A percentile compares a stretch with the other conserved stretches of the same genome.
phyloP scores from a whole-genome alignment of 2,329 filamentous ascomycete genomes.

The Pseudocercospora eumusae region DNA sequence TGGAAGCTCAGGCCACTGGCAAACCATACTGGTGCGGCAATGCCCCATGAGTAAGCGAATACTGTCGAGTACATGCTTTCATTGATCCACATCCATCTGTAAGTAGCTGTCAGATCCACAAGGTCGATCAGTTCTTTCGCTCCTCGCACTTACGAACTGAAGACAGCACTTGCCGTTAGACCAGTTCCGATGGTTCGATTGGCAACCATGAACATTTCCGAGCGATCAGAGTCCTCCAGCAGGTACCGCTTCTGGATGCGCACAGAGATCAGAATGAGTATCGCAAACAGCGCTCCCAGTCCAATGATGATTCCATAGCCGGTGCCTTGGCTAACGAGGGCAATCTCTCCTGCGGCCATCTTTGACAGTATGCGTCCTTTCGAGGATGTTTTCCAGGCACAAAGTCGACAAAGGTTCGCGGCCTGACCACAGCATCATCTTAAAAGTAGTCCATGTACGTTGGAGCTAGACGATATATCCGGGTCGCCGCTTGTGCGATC shows the following conservation, averaged over 20 bases:
- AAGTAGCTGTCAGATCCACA: constrained; percentile 22
- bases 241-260: constrained; percentile 50
- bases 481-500: constrained; percentile 6
- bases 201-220: constrained; percentile 49
- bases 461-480: neutral
- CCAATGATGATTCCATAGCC: constrained; percentile 54
- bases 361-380: neutral
- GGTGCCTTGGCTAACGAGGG: constrained; percentile 20
- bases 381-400: neutral
- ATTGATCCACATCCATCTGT: constrained; percentile 46
- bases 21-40: constrained; percentile 40
- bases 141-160: constrained; percentile 6
- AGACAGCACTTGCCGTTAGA: constrained; percentile 26
- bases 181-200: constrained; percentile 35
- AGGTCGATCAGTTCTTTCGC: neutral
- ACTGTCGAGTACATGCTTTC: constrained; percentile 45
- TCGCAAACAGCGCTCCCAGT: constrained; percentile 51
- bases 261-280: constrained; percentile 51
- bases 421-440: neutral
- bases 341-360: constrained; percentile 9
- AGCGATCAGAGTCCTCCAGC: constrained; percentile 47
- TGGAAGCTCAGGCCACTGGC: constrained; percentile 48
- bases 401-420: neutral
- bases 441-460: neutral
- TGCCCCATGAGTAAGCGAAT: constrained; percentile 39